Percentiles rank a stretch among this genome's conserved stretches.
phyloP scores from a whole-genome alignment of 257 asterid genomes.

The Echites panduratus region DNA sequence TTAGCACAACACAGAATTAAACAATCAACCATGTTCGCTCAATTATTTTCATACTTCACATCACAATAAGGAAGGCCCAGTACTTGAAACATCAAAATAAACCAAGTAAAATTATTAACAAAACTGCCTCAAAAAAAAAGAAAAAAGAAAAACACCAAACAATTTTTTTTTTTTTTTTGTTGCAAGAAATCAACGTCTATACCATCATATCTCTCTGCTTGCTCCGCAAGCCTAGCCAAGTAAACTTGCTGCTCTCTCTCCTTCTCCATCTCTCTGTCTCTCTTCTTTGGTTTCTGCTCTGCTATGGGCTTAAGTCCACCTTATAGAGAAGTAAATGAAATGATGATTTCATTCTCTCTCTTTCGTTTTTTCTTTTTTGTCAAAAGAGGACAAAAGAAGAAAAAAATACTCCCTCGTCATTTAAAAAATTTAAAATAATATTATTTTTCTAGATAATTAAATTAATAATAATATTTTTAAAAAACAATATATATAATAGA shows the following conservation, averaged over 20 bases:
- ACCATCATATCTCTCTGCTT: constrained; percentile 83
- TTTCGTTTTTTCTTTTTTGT: background rate
- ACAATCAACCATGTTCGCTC: constrained; percentile 15
- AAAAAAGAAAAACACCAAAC: too few species aligned
- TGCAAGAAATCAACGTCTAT: constrained; percentile 8
- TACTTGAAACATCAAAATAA: constrained; percentile 1
- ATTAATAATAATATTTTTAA: too few species aligned
- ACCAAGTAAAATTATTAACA: constrained; percentile 1
- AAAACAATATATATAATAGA: too few species aligned
- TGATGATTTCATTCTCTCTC: too few species aligned
- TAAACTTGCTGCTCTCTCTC: constrained; percentile 59
- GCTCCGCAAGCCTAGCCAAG: constrained; percentile 73
- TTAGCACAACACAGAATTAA: background rate
- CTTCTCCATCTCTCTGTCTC: constrained; percentile 40
- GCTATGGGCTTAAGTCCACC: background rate
- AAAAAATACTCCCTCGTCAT: too few species aligned
- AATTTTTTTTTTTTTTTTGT: too few species aligned
- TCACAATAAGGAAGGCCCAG: background rate
- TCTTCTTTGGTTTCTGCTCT: background rate
- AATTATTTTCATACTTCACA: constrained; percentile 2
- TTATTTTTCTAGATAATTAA: too few species aligned
- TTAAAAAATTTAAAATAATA: too few species aligned
- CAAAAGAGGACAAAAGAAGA: background rate
- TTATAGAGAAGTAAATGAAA: too few species aligned
- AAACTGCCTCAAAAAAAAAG: background rate